Percentiles rank a stretch among this genome's conserved stretches.
Evolutionary conservation across 2,329 filamentous ascomycete species (phyloP).

Genomic region (Xylariomycetidae sp.): DNA sequence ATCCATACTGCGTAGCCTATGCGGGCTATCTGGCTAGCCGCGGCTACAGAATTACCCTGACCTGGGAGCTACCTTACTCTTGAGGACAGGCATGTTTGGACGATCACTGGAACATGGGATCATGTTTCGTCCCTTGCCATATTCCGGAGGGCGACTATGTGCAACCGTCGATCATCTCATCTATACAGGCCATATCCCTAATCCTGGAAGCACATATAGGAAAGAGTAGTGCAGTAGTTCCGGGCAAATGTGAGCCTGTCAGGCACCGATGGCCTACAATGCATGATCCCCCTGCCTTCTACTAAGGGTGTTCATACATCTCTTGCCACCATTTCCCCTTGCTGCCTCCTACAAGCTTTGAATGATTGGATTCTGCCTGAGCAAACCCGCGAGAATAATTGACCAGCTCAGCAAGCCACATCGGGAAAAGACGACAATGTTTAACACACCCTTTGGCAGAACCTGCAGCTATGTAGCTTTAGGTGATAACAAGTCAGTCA

Average conservation of each 20-base stretch:
- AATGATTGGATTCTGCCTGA: constrained; percentile 18
- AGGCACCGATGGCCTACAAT: too few relatives aligned
- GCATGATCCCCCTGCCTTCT: too few relatives aligned
- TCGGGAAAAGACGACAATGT: constrained; percentile 21
- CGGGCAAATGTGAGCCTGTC: too few relatives aligned
- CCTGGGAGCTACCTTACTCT: constrained; percentile 20
- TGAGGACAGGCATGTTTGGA: constrained; percentile 24
- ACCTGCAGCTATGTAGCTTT: constrained; percentile 27
- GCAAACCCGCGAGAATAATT: constrained; percentile 11
- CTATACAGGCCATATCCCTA: too few relatives aligned
- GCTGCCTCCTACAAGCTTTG: too few relatives aligned
- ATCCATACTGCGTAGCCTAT: constrained; percentile 25
- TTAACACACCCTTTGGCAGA: constrained; percentile 14
- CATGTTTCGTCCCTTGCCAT: constrained; percentile 24
- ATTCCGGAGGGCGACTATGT: constrained; percentile 14
- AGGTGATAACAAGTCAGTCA: constrained; percentile 21
- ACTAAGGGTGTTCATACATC: too few relatives aligned
- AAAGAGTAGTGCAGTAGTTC: too few relatives aligned
- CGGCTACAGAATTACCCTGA: constrained; percentile 23
- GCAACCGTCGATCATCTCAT: background rate
- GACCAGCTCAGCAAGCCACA: constrained; percentile 27
- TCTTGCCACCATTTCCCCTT: too few relatives aligned
- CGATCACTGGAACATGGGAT: constrained; percentile 29
- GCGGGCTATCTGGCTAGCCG: constrained; percentile 27
- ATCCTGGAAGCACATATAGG: too few relatives aligned